phyloP scores from a whole-genome alignment of 164 flowering plant species.

The Stephania japonica region DNA sequence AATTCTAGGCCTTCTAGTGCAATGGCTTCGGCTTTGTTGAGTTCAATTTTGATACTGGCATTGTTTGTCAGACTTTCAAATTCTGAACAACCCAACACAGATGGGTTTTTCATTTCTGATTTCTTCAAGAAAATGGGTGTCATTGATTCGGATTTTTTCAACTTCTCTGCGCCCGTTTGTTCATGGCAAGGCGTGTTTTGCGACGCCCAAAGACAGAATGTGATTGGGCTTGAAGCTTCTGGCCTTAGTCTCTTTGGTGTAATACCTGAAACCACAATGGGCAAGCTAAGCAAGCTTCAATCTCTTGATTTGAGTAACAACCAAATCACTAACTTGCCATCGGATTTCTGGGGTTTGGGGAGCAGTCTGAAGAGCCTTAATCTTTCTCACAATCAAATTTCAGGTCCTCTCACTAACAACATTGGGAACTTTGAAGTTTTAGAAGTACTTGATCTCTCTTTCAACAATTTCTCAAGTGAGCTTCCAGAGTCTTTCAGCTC shows the following conservation, averaged over 20 bases:
- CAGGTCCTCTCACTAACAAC: constrained; percentile 53
- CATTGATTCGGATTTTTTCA: constrained; percentile 23
- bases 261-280: constrained; percentile 81
- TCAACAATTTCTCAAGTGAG: constrained; percentile 51
- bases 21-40: constrained; percentile 44
- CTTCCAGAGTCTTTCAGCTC: constrained; percentile 60
- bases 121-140: constrained; percentile 62
- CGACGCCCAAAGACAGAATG: constrained; percentile 37
- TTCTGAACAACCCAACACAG: constrained; percentile 71
- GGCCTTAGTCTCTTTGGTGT: constrained; percentile 63
- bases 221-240: constrained; percentile 38
- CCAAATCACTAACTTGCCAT: constrained; percentile 55
- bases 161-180: constrained; percentile 53
- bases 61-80: constrained; percentile 35
- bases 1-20: constrained; percentile 12
- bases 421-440: constrained; percentile 69
- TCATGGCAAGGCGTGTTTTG: constrained; percentile 66
- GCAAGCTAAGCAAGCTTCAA: constrained; percentile 62
- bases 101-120: constrained; percentile 59
- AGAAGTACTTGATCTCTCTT: constrained; percentile 57
- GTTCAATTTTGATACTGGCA: constrained; percentile 32
- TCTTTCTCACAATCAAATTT: constrained; percentile 58
- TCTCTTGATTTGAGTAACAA: constrained; percentile 74
- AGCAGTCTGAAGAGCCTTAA: constrained; percentile 45
- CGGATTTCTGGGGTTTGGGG: constrained; percentile 79